Evolutionary conservation across 768 basidiomycete genomes (phyloP).

Genomic region (Tylopilus sp.): DNA sequence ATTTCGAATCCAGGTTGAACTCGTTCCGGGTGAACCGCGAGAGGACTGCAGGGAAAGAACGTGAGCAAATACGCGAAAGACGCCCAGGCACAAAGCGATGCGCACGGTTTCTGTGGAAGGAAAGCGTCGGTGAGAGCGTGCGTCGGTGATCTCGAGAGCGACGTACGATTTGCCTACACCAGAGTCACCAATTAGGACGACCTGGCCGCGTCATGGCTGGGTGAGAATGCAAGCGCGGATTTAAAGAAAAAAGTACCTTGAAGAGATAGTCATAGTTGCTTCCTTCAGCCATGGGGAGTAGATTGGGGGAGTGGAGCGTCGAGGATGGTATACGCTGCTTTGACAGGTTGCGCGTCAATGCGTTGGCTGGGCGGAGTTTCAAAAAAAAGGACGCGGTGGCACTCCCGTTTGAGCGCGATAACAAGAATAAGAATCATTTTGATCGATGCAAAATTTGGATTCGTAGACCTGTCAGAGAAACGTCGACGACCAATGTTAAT

Average conservation of each 20-base stretch:
- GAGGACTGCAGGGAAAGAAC: conserved; percentile 61
- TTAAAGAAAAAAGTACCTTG: conserved; percentile 59
- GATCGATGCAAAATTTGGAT: too few species aligned
- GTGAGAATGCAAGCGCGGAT: background rate
- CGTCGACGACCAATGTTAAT: too few species aligned
- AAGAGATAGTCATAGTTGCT: conserved; percentile 99
- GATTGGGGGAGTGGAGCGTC: background rate
- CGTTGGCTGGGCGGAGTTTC: conserved; percentile 29
- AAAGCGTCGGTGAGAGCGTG: conserved; percentile 1
- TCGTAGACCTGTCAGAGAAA: background rate
- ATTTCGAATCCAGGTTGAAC: conserved; percentile 99
- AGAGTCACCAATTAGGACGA: conserved; percentile 98
- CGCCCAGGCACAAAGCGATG: background rate
- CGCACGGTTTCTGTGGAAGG: conserved; percentile 33
- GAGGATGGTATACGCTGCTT: background rate
- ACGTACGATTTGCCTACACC: conserved; percentile 99
- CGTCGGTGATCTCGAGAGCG: conserved; percentile 5
- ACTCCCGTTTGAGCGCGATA: background rate
- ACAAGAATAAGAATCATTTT: background rate
- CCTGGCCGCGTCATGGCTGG: conserved; percentile 46
- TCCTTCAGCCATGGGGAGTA: conserved; percentile 72
- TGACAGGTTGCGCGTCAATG: background rate
- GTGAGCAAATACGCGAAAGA: conserved; percentile 3
- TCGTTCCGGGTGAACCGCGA: conserved; percentile 99
- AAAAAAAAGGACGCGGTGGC: conserved; percentile 9